Base-by-base conservation (phyloP, 768 basidiomycete species). In the Candolleomyces eurysporus region DNA sequence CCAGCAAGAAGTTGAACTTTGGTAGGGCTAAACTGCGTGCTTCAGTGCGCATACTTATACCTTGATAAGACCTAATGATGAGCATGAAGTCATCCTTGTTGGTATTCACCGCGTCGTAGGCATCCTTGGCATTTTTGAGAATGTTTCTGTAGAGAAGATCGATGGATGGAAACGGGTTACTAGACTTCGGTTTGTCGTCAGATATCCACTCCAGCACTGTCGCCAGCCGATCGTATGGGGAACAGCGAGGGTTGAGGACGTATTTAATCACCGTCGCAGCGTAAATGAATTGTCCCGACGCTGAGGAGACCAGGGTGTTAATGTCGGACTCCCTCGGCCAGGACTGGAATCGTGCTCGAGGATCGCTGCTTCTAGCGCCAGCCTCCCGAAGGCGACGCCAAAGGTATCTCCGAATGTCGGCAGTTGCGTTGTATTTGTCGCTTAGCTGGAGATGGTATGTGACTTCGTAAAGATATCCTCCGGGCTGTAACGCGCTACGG, bases 241-340 rank as follows among this genome's bases (percentile, higher is more conserved):
- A 31, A 19, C 19, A 2, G 11, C 40, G 16, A 10, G 30, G 48
- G 57, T 68, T 69, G 63, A 26, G 26, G 17, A 67, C 54, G 42
- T 59, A 67, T n/a, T 59, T 62, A 13, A 62, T 19, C 9, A 52
- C 58, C 1, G 61, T 63, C 6, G 59, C 58, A 5, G 62, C 64
- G 48, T 60, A 67, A 40, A 65, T 32, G 30, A 65, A 67, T 36
- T 61, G 64, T 2, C 62, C 62, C 11, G 62, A 65, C 3, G 66
- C 60, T 2, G 39, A 45, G 5, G 40, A 36, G 32, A 67, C 60
- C 16, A 67, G 49, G 5, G 48, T 49, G 17, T 49, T 22, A 17
- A 62, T 16, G 5, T 45, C 60, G 4, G 46, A 52, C 39, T 58
- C 50, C 11, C 53, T 16, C 31, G 66, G 66, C 66, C 66, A 67